Conservation (phyloP, 495 filamentous ascomycete species). For the Oleoguttula mirabilis region DNA sequence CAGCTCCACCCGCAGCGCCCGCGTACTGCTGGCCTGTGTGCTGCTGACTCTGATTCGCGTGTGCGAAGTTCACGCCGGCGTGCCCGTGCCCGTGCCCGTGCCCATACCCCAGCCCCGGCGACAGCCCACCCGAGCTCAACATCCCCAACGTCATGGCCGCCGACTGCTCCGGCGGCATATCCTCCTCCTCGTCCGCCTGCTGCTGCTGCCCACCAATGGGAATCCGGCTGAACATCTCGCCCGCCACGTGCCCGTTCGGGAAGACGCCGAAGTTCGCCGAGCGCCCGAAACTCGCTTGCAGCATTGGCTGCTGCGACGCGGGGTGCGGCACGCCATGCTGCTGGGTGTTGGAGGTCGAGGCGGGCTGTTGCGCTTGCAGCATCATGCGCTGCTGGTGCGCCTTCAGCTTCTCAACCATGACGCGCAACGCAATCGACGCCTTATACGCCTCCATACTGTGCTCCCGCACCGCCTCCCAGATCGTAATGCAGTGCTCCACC, state of each 20-base stretch:
- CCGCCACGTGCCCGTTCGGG: conserved; percentile 22
- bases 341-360: not conserved
- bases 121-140: conserved; percentile 58
- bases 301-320: not conserved
- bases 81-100: not conserved
- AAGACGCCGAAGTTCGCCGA: conserved; percentile 15
- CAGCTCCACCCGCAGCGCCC: too few relatives aligned
- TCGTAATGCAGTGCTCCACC: conserved; percentile 57
- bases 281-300: not conserved
- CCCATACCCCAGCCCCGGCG: conserved; percentile 41
- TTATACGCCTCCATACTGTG: conserved; percentile 83
- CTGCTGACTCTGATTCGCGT: too few relatives aligned
- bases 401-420: conserved; percentile 70
- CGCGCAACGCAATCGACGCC: conserved; percentile 58
- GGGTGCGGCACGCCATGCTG: too few relatives aligned
- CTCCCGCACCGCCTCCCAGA: conserved; percentile 66
- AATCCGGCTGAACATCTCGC: too few relatives aligned
- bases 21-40: conserved; percentile 21
- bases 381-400: conserved; percentile 23
- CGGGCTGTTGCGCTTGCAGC: not conserved
- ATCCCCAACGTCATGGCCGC: conserved; percentile 77
- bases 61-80: too few relatives aligned
- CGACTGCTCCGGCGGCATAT: conserved; percentile 43
- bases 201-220: too few relatives aligned
- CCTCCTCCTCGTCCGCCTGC: conserved; percentile 32